Conservation (phyloP, 495 filamentous ascomycete species). For the Trichoderma reesei region DNA sequence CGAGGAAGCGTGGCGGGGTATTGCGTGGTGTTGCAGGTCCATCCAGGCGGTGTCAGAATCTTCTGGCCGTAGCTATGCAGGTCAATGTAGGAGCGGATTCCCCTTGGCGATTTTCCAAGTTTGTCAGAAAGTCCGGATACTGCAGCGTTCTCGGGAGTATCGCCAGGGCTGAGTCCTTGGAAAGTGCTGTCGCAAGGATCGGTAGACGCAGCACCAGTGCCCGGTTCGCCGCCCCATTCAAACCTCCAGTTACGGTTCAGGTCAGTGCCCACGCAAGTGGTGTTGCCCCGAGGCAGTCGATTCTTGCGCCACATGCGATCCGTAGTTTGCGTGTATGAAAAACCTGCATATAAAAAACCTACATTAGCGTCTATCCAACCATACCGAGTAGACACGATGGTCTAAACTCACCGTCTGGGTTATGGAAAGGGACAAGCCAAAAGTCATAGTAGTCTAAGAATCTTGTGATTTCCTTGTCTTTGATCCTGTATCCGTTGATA, state of each 20-base stretch:
- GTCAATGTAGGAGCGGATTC: slow-evolving; percentile 51
- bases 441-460: slow-evolving; percentile 52
- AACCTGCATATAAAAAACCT: slow-evolving; percentile 26
- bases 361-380: neutral
- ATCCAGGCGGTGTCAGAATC: slow-evolving; percentile 27
- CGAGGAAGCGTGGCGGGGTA: slow-evolving; percentile 35
- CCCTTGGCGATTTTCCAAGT: slow-evolving; percentile 27
- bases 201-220: slow-evolving; percentile 38
- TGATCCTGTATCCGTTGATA: slow-evolving; percentile 24
- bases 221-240: slow-evolving; percentile 32
- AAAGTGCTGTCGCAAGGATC: slow-evolving; percentile 45
- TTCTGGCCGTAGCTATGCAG: slow-evolving; percentile 50
- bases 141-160: slow-evolving; percentile 25
- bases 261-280: slow-evolving; percentile 45
- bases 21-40: slow-evolving; percentile 31
- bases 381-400: neutral
- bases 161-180: slow-evolving; percentile 32
- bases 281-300: slow-evolving; percentile 34
- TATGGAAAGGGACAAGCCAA: slow-evolving; percentile 53
- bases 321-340: slow-evolving; percentile 50
- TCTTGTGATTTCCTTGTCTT: slow-evolving; percentile 27
- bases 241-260: slow-evolving; percentile 57
- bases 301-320: slow-evolving; percentile 58
- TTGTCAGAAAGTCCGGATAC: slow-evolving; percentile 26
- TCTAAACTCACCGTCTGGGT: slow-evolving; percentile 44